Conservation (phyloP, 495 filamentous ascomycete species). For the Penicillium taxi region DNA sequence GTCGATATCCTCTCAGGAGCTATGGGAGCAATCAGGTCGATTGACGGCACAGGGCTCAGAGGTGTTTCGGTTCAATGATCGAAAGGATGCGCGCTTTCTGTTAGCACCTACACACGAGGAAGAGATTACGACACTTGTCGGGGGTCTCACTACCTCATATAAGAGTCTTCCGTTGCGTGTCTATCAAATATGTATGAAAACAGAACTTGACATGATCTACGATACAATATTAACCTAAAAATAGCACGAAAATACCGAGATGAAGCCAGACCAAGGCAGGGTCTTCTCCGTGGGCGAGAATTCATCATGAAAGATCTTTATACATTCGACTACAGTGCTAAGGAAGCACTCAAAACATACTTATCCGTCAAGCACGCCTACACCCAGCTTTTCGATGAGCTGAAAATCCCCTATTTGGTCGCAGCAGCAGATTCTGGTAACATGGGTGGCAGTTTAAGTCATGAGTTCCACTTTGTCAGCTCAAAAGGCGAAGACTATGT, state of each 20-base stretch:
- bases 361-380: constrained; percentile 63
- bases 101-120: constrained; percentile 95
- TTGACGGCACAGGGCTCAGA: constrained; percentile 53
- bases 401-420: constrained; percentile 75
- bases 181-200: constrained; percentile 76
- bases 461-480: constrained; percentile 88
- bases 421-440: constrained; percentile 90
- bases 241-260: constrained; percentile 88
- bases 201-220: not conserved
- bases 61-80: constrained; percentile 72
- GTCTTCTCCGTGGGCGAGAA: constrained; percentile 81
- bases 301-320: constrained; percentile 99
- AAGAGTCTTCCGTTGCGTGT: constrained; percentile 78
- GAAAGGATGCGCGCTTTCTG: constrained; percentile 65
- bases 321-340: constrained; percentile 70
- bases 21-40: constrained; percentile 70
- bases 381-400: constrained; percentile 63
- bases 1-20: constrained; percentile 72
- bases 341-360: constrained; percentile 70
- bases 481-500: constrained; percentile 78
- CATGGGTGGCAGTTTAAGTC: constrained; percentile 87
- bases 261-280: constrained; percentile 79
- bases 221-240: constrained; percentile 5
- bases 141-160: constrained; percentile 68
- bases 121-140: constrained; percentile 80